phyloP scores from a whole-genome alignment of 2,329 filamentous ascomycete species.

The Colletotrichum caudatum region DNA sequence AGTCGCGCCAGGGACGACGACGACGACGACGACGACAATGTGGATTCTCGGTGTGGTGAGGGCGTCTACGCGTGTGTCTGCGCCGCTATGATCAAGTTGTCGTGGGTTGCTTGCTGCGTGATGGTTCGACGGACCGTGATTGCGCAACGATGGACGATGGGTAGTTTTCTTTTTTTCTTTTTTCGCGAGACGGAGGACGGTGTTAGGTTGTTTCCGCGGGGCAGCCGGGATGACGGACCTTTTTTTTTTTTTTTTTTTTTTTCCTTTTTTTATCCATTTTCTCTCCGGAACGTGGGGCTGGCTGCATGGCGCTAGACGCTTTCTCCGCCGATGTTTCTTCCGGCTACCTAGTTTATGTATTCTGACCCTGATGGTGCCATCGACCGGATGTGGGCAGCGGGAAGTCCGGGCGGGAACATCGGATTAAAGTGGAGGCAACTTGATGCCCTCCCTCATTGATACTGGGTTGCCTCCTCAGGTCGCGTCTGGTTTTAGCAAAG shows the following conservation, averaged over 20 bases:
- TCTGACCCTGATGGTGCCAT: neutral
- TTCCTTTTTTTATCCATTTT: neutral
- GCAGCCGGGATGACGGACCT: conserved; percentile 16
- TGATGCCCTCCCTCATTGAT: neutral
- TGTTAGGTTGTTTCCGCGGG: conserved; percentile 32
- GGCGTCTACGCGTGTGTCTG: neutral
- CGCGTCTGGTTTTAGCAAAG: neutral
- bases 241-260: neutral
- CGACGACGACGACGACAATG: neutral
- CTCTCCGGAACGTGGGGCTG: conserved; percentile 7
- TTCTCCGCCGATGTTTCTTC: neutral
- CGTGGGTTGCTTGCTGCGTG: neutral
- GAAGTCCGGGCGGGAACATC: conserved; percentile 34
- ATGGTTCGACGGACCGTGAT: neutral
- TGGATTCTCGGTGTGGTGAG: neutral
- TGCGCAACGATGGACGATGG: neutral
- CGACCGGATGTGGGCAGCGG: conserved; percentile 17
- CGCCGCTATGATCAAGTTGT: neutral
- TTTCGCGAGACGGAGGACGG: conserved; percentile 32
- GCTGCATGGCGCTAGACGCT: conserved; percentile 26
- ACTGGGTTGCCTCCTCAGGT: conserved; percentile 14
- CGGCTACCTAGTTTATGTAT: neutral
- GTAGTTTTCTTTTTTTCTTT: conserved; percentile 24
- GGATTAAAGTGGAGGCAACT: conserved; percentile 27
- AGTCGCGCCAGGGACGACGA: neutral